Evolutionary conservation across 2,329 filamentous ascomycete species (phyloP).

Genomic region (Cercospora sp.): DNA sequence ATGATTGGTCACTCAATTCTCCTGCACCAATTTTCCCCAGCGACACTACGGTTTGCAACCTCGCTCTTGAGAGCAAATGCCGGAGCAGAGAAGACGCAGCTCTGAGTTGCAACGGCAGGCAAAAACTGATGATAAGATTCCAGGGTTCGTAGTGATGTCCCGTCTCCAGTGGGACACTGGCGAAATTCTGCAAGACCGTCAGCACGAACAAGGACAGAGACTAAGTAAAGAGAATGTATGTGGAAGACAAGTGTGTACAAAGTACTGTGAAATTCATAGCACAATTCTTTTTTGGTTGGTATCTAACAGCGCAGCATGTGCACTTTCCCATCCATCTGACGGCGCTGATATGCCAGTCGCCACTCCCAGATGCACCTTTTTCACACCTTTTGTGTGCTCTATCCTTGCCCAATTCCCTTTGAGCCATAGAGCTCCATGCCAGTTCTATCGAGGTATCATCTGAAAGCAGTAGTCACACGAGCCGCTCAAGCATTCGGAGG

Average conservation of each 20-base stretch:
- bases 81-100: neutral
- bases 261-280: constrained; percentile 9
- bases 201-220: neutral
- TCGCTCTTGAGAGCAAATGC: too few relatives aligned
- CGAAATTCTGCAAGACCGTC: neutral
- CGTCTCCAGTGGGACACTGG: too few relatives aligned
- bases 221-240: neutral
- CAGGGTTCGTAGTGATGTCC: too few relatives aligned
- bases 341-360: constrained; percentile 14
- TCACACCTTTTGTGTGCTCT: constrained; percentile 8
- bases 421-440: constrained; percentile 19
- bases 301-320: constrained; percentile 13
- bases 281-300: constrained; percentile 10
- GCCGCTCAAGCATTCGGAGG: constrained; percentile 12
- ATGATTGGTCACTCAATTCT: neutral
- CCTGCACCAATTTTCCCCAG: neutral
- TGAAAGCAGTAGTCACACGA: constrained; percentile 22
- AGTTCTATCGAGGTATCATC: constrained; percentile 22
- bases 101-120: neutral
- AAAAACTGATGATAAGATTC: neutral
- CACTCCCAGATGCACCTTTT: constrained; percentile 17
- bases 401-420: constrained; percentile 16
- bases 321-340: constrained; percentile 5
- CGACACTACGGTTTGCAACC: too few relatives aligned
- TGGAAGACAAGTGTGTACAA: neutral